phyloP scores from a whole-genome alignment of 2,329 filamentous ascomycete genomes.

The Kalaharituber pfeilii region DNA sequence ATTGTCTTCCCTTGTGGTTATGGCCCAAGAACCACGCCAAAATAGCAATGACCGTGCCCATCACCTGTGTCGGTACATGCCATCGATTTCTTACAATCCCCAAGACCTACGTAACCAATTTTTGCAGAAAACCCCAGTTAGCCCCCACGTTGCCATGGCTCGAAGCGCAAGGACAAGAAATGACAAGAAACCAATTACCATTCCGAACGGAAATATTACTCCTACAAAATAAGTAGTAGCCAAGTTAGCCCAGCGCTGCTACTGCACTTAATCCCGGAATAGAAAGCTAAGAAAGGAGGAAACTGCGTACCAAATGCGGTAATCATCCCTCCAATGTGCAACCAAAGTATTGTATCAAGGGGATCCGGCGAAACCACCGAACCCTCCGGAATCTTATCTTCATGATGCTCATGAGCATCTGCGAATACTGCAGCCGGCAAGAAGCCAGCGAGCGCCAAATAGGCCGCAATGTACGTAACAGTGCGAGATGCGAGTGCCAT shows the following conservation, averaged over 20 bases:
- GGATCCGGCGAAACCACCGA: conserved; percentile 23
- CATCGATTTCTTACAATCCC: conserved; percentile 78
- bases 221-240: conserved; percentile 38
- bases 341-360: conserved; percentile 66
- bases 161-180: too few species aligned
- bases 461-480: background rate
- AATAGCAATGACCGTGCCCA: conserved; percentile 58
- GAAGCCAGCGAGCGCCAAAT: background rate
- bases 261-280: too few species aligned
- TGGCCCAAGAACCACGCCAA: conserved; percentile 71
- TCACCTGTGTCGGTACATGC: conserved; percentile 77
- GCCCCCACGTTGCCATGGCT: too few species aligned
- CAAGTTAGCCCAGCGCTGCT: too few species aligned
- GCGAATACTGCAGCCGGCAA: conserved; percentile 1
- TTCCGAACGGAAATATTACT: conserved; percentile 79
- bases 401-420: conserved; percentile 29
- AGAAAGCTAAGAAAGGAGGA: too few species aligned
- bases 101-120: conserved; percentile 6
- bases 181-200: too few species aligned
- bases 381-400: conserved; percentile 28
- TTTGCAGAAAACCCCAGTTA: too few species aligned
- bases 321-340: conserved; percentile 78
- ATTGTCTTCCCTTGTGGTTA: conserved; percentile 73
- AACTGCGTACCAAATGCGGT: conserved; percentile 42
- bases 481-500: background rate